Base-by-base conservation (phyloP, 805 yeast genomes). In the Pichia nanzhaoensis region DNA sequence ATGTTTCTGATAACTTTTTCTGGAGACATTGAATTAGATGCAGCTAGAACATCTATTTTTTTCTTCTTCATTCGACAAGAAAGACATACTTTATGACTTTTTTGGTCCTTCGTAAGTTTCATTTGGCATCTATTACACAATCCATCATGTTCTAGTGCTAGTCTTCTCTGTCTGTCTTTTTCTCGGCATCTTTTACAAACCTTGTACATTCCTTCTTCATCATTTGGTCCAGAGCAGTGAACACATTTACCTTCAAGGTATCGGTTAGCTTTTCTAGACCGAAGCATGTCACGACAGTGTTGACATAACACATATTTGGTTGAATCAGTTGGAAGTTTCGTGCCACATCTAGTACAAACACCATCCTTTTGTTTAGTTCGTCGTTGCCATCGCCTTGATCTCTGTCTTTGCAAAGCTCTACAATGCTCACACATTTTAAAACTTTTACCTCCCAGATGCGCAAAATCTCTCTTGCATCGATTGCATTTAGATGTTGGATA, bases 181-280 rank as follows among this genome's bases (percentile, higher is more conserved):
- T 69, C 75, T 47, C 86, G 67, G 58, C 87, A 81, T 50, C 84
- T 64, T 48, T 71, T 65, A 56, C 87, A 81, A n/a, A 81, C 86
- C 56, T 80, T 80, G 60, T 66, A 80, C 42, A 67, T 68, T 1
- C 72, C 66, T 45, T 68, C 70, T 6, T 70, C 58, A 16, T 62
- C 54, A 44, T 71, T 70, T 7, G 80, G 78, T 2, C 84, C 84
- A 1, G 80, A 68, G 50, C 87, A 81, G 55, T 81, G 86, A 14
- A 81, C 83, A 63, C 87, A 81, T 53, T 73, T 73, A 1, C 87
- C 86, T 51, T 70, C 73, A 12, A 78, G 77, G 5, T 77, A 82
- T 34, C 87, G 65, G 43, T 68, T 71, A 0, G 78, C 77, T 55
- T 81, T 81, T 39, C 78, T 64, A 2, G 71, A 64, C 50, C 86